Base-by-base conservation (phyloP, 2,329 filamentous ascomycete genomes). In the Penicillium sp. region DNA sequence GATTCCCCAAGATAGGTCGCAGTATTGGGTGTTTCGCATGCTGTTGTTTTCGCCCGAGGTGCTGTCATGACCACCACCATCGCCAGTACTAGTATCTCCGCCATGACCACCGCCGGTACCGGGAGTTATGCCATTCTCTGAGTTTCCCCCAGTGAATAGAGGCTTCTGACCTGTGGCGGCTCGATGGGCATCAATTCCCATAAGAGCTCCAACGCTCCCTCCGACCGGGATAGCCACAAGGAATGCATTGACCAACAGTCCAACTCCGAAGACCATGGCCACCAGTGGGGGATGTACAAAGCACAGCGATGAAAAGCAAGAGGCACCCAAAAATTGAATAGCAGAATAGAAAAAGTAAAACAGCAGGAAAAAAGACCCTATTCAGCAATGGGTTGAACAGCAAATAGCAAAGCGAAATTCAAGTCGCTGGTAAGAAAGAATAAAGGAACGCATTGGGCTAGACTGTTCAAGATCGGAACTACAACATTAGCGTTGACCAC, bases 181-280 rank as follows among this genome's bases (percentile, higher is more conserved):
- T 38, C 78, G 74, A 42, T 74, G 68, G n/a, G 71, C 70, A 55
- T 82, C 75, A 34, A 83, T 65, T 9, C 78, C 79, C 34, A 82
- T 67, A 23, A 83, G 67, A 40, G 81, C 69, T 44, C 78, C 80
- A 29, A 82, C 60, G 9, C 79, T 80, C 51, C 75, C 72, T 53
- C 74, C 79, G 53, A 82, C 75, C 36, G 78, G 81, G 55, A 83
- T 68, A 59, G 75, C 75, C 56, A 83, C 61, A 46, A 83, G 74
- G 62, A 71, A 72, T 49, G 78, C 73, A 68, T 80, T 83, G 67
- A 82, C 73, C 54, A 82, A 64, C 66, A 78, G 76, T 58, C 51
- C 51, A 9, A 53, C 4, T 23, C 46, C 51, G 18, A 74, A 69
- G 47, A 73, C 48, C 30, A 64, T 69, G 44, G 30, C 38, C 29